Base-by-base conservation (phyloP, 2,329 filamentous ascomycete species). In the Colletotrichum godetiae region DNA sequence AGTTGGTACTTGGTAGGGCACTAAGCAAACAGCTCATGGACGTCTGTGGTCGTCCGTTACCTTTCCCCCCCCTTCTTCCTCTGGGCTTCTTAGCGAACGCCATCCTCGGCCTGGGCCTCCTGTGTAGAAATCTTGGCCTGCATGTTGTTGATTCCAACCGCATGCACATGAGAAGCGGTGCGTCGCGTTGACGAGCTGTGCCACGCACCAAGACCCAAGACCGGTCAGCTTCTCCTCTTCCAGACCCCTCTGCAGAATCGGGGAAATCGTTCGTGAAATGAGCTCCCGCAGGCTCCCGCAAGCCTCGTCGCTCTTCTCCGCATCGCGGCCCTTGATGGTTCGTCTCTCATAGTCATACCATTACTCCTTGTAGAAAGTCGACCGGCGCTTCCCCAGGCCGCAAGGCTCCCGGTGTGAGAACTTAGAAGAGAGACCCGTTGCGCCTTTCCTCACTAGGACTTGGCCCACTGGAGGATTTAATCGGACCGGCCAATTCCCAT, bases 91-190 rank as follows among this genome's bases (percentile, higher is more conserved):
- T 27, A 33, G 49, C 49, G 63, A 63, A 62, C 57, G 68, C 68
- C 68, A 72, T 53, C 63, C 64, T 57, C 64, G 58, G 70, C 70
- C 59, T 52, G 59, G 55, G 55, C 60, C 55, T 70, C 55, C 31
- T 65, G 70, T 56, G 61, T 67, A 73, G 15, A 35, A n/a, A 31
- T 56, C 70, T 70, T 73, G 70, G 70, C 70, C 24, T 68, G 69
- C 67, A 73, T 60, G 27, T n/a, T 37, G 27, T 24, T 37, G 15
- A 13, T 35, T 64, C 60, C 60, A 55, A 70, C 59, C 35, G 70
- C 66, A 70, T 61, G 64, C 35, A 52, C 31, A 57, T 56, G 37
- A 60, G 33, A 65, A 42, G 66, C 42, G 12, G 49, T 46, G 42
- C 33, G 55, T 55, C 24, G 33, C 29, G 37, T 57, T 57, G 52